Evolutionary conservation across 768 basidiomycete species (phyloP).

Genomic region (Saitozyma podzolica): DNA sequence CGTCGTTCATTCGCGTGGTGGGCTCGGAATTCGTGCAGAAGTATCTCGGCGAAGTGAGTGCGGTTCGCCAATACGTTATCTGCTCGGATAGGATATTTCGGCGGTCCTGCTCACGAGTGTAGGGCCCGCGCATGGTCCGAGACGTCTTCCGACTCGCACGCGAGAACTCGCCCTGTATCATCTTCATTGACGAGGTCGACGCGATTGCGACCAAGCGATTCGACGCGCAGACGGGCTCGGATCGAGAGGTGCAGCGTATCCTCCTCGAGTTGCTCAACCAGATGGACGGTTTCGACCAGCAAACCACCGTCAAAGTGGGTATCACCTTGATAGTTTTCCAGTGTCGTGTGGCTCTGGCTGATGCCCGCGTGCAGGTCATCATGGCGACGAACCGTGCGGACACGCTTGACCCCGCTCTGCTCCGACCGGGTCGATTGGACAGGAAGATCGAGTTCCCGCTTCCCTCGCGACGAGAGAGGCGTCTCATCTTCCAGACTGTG

Average conservation of each 20-base stretch:
- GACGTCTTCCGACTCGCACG: slow-evolving; percentile 97
- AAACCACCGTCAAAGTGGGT: slow-evolving; percentile 90
- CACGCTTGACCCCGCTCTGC: slow-evolving; percentile 93
- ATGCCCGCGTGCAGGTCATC: slow-evolving; percentile 69
- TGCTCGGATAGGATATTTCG: not conserved
- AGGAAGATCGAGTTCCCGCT: slow-evolving; percentile 98
- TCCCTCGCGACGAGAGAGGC: slow-evolving; percentile 89
- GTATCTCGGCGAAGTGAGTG: slow-evolving; percentile 78
- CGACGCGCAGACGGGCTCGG: slow-evolving; percentile 98
- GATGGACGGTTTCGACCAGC: slow-evolving; percentile 99
- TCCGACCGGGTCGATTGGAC: slow-evolving; percentile 95
- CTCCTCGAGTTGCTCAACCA: slow-evolving; percentile 94
- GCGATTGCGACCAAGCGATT: slow-evolving; percentile 99
- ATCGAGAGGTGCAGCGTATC: slow-evolving; percentile 98
- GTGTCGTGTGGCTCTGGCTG: not conserved
- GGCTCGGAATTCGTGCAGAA: slow-evolving; percentile 99
- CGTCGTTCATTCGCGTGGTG: slow-evolving; percentile 95
- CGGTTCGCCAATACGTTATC: not conserved
- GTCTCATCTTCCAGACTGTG: slow-evolving; percentile 96
- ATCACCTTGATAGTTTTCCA: not conserved
- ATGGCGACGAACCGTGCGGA: slow-evolving; percentile 99
- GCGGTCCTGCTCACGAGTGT: slow-evolving; percentile 1
- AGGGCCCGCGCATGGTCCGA: slow-evolving; percentile 97
- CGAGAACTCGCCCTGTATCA: slow-evolving; percentile 95
- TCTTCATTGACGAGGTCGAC: slow-evolving; percentile 93